These are phyloP conservation scores for Eucalyptus sideroxylon DNA, from an alignment of 345 rosid species.

Conservation along the genomic window DNA sequence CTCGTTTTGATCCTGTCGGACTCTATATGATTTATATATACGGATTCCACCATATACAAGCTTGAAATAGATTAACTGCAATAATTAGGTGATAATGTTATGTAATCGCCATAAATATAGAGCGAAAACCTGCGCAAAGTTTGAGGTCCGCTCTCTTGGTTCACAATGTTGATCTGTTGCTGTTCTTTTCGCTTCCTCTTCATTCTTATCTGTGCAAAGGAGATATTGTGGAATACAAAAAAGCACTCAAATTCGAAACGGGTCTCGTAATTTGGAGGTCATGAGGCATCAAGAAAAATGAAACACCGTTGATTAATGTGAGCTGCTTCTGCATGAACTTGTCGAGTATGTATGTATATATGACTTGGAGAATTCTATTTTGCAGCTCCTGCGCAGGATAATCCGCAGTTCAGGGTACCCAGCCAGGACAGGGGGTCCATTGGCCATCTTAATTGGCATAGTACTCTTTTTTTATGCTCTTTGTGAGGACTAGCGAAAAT, in stretches of 20 bases:
- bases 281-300: no score
- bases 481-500: not conserved
- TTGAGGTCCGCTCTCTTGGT: not conserved
- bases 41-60: not conserved
- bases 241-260: no score
- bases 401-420: not conserved
- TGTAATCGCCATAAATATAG: not conserved
- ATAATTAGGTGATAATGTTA: not conserved
- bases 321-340: not conserved
- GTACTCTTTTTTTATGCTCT: not conserved
- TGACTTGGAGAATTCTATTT: not conserved
- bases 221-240: no score
- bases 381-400: not conserved
- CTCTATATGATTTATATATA: not conserved
- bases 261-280: no score
- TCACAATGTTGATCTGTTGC: not conserved
- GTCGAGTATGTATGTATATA: not conserved
- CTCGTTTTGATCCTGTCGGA: not conserved
- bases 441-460: not conserved
- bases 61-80: not conserved
- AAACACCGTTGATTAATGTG: not conserved
- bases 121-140: not conserved
- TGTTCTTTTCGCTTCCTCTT: not conserved
- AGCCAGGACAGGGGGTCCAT: not conserved
- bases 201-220: not conserved